Evolutionary conservation across 2,329 filamentous ascomycete species (phyloP).

Genomic region (Blastomyces parvus): DNA sequence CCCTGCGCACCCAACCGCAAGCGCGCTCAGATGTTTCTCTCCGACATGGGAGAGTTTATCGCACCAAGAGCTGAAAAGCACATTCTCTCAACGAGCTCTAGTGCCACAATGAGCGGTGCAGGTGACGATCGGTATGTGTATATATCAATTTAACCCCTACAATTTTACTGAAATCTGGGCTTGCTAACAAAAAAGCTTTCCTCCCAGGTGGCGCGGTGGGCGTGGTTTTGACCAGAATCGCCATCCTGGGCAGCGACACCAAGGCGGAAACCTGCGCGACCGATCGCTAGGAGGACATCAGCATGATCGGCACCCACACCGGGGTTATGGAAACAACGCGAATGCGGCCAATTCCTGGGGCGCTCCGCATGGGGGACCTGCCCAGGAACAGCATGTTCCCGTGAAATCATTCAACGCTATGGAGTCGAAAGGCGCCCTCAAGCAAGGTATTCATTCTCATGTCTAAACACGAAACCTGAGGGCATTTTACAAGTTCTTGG

Average conservation of each 20-base stretch:
- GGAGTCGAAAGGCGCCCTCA: slow-evolving; percentile 35
- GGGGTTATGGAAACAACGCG: slow-evolving; percentile 23
- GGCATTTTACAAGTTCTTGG: background rate
- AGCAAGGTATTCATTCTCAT: slow-evolving; percentile 26
- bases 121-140: slow-evolving; percentile 29
- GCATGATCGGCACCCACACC: slow-evolving; percentile 23
- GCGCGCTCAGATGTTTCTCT: background rate
- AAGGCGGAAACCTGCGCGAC: slow-evolving; percentile 20
- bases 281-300: slow-evolving; percentile 23
- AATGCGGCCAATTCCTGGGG: slow-evolving; percentile 23
- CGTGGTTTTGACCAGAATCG: slow-evolving; percentile 29
- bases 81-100: slow-evolving; percentile 11
- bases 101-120: slow-evolving; percentile 29
- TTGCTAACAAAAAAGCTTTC: slow-evolving; percentile 7
- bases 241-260: slow-evolving; percentile 30
- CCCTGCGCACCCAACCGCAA: background rate
- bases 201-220: slow-evolving; percentile 33
- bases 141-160: background rate
- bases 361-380: slow-evolving; percentile 12
- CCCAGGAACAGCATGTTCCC: slow-evolving; percentile 35
- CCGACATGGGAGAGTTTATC: background rate
- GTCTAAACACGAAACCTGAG: background rate
- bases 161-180: background rate
- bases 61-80: slow-evolving; percentile 2
- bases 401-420: slow-evolving; percentile 36